These are phyloP conservation scores for Gaeumannomyces sp. DNA, from an alignment of 2,329 filamentous ascomycete species.

Conservation along the genomic window DNA sequence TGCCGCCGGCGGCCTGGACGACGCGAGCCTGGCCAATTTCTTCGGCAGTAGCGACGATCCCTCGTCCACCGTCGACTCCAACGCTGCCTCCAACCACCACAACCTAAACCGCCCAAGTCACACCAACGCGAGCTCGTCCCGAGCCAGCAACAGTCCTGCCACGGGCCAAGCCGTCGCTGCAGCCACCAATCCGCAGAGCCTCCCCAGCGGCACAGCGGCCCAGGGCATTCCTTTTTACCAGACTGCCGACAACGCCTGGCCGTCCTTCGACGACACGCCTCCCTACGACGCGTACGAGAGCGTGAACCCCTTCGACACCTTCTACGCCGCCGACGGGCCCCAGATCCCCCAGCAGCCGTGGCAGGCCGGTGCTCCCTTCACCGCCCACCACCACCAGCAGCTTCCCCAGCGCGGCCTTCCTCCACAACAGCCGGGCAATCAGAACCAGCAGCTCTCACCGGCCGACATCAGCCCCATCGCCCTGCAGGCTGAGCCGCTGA, in stretches of 20 bases:
- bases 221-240: constrained; percentile 24
- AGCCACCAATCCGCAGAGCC: constrained; percentile 19
- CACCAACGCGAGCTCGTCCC: not conserved
- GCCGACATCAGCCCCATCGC: constrained; percentile 30
- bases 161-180: constrained; percentile 15
- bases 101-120: not conserved
- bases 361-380: constrained; percentile 24
- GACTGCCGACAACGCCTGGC: constrained; percentile 36
- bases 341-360: constrained; percentile 27
- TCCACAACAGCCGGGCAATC: not conserved
- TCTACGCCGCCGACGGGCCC: constrained; percentile 16
- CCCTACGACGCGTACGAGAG: constrained; percentile 39
- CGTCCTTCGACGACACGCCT: constrained; percentile 41
- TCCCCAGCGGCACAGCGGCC: constrained; percentile 21
- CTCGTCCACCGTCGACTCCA: constrained; percentile 2
- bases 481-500: constrained; percentile 26
- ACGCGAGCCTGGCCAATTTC: constrained; percentile 9
- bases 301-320: constrained; percentile 26
- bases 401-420: constrained; percentile 25
- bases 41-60: constrained; percentile 8
- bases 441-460: constrained; percentile 24
- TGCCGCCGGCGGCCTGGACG: constrained; percentile 36
- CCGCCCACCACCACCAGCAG: constrained; percentile 24
- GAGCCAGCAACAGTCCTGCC: not conserved
- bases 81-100: constrained; percentile 2